Base-by-base conservation (phyloP, 805 yeast species). In the Alloascoidea hylecoeti region DNA sequence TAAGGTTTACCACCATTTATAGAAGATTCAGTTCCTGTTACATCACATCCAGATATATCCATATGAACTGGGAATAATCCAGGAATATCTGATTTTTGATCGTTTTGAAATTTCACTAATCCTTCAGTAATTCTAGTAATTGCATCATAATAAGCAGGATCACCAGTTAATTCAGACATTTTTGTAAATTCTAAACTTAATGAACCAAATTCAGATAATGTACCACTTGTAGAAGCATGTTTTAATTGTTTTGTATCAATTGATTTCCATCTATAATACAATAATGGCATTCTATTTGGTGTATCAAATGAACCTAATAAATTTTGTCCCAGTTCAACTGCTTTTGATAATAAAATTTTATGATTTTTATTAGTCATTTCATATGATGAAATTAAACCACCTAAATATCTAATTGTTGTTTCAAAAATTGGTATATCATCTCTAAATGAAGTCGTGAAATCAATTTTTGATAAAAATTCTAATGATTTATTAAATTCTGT, bases 271-370 rank as follows among this genome's bases (percentile, higher is more conserved):
- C 58, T 53, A 44, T 58, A 71, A 39, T 56, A 60, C 15, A 68
- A 45, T 5, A 67, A 40, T 2, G 80, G 80, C 56, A 74, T 57
- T 34, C 68, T 56, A 44, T 72, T 71, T 13, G 77, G 77, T 0
- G 79, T 72, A 44, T 74, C 79, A 46, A 71, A 74, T 0, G 77
- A 66, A 16, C 70, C 68, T 46, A 73, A 46, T 23, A 72, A 49
- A 38, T 71, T 56, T 36, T 68, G 66, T 1, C 66, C 78, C 13
- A 72, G 47, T 17, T 66, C 64, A 17, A 53, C 53, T 1, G 75
- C 71, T 42, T 63, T 59, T 1, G 44, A 44, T 4, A 68, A 48
- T 13, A 63, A 52, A 1, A 61, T 41, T 28, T 50, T 41, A 14
- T 34, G n/a, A 12, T 17, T 18, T 18, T 12, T 12, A 1, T 57